Evolutionary conservation across 352 stramenopile genomes (phyloP).

Genomic region (Phytophthora citricola): DNA sequence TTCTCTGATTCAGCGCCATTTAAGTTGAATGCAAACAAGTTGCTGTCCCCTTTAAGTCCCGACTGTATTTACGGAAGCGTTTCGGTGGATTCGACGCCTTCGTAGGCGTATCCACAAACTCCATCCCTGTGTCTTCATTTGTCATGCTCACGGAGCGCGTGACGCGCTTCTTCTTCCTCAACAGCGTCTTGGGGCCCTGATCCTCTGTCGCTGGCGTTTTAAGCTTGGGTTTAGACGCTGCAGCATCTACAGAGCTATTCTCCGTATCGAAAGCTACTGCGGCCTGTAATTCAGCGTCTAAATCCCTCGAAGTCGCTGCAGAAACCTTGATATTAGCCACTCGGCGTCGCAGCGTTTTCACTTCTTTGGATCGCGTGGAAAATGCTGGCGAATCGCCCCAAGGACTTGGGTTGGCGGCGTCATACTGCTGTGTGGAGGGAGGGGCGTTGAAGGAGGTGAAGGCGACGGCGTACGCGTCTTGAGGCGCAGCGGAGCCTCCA

Average conservation of each 20-base stretch:
- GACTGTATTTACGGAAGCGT: constrained; percentile 37
- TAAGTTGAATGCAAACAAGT: constrained; percentile 16
- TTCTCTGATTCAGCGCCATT: constrained; percentile 10
- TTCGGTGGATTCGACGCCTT: constrained; percentile 51
- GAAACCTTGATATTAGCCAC: constrained; percentile 33
- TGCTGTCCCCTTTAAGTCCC: constrained; percentile 17
- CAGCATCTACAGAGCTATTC: constrained; percentile 10
- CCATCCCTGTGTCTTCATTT: constrained; percentile 39
- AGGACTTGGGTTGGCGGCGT: constrained; percentile 1
- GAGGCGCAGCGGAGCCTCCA: constrained; percentile 53
- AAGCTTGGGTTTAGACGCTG: not conserved
- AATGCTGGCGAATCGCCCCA: constrained; percentile 18
- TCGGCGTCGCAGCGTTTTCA: constrained; percentile 34
- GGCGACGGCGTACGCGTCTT: constrained; percentile 24
- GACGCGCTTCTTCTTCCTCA: constrained; percentile 52
- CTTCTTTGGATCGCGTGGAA: constrained; percentile 31
- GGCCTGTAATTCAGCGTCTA: not conserved
- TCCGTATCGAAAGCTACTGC: not conserved
- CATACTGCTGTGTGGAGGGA: constrained; percentile 14
- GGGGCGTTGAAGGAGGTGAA: constrained; percentile 9
- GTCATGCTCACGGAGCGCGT: constrained; percentile 36
- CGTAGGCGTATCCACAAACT: constrained; percentile 53
- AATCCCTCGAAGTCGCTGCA: not conserved
- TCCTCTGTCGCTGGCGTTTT: not conserved
- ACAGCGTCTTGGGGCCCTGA: constrained; percentile 1